Base-by-base conservation (phyloP, 2,329 filamentous ascomycete genomes). In the Clonostachys sp. region DNA sequence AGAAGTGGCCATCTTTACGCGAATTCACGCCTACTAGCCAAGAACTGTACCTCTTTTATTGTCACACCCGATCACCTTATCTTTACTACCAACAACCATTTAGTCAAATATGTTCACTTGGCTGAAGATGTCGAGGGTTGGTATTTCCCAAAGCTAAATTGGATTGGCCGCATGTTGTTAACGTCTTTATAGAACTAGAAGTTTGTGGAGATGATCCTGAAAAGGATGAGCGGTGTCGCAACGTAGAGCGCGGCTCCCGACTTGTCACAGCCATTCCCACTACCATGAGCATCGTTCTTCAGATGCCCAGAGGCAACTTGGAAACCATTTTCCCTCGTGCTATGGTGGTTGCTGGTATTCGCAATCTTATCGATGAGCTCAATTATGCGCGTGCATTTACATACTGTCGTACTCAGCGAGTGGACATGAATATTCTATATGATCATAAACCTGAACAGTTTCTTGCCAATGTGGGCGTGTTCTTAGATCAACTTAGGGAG, bases 351-450 rank as follows among this genome's bases (percentile, higher is more conserved):
- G 90, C 91, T 3, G 91, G 91, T 24, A 95, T 99, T 48, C 82
- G 94, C 43, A 80, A 81, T 44, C 82, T 87, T 45, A 89, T 99
- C 45, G 86, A 91, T 46, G 74, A 80, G 34, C 88, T 87, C 62
- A 83, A 94, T 57, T 99, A 96, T 60, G 81, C 79, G 44, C 82
- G 81, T 45, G 94, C 94, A 1, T 99, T 96, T 62, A 73, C 87
- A 18, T 86, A 90, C 52, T 97, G 94, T 62, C 84, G 94, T 45
- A 92, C 85, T 18, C 95, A 99, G 63, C 83, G 95, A 55, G 94
- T 99, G 1, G 94, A 99, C 60, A 91, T 97, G 87, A 99, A 99
- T 60, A 92, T 99, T 51, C 73, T 99, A 3, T 92, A 95, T 60
- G 94, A 99, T 60, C 89, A 97, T 66, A 83, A 84, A n/a, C 90